A percentile compares a stretch with the other conserved stretches of the same genome.
Conservation (phyloP, 139 green algal species). For the Astrephomene gubernaculifera region DNA sequence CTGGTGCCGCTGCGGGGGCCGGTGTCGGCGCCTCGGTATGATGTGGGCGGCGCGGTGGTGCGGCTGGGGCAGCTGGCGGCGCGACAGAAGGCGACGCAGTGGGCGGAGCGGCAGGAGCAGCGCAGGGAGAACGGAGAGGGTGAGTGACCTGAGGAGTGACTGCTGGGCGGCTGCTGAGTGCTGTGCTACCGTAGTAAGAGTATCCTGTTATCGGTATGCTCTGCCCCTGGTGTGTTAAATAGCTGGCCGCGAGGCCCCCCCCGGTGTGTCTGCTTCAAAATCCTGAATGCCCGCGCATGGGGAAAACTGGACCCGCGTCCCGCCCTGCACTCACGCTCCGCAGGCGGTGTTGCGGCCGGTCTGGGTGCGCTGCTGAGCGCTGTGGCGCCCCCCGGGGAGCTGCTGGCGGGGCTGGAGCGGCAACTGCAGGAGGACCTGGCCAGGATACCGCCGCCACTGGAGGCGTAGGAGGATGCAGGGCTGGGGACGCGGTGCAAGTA, state of each 20-base stretch:
- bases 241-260: not conserved
- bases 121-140: not conserved
- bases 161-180: too few species aligned
- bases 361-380: conserved; percentile 9
- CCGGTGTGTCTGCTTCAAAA: not conserved
- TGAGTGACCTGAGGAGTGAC: not conserved
- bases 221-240: not conserved
- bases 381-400: not conserved
- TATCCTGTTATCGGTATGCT: not conserved
- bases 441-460: not conserved
- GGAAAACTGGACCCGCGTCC: not conserved
- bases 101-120: not conserved
- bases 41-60: not conserved
- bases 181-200: not conserved
- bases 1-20: conserved; percentile 13
- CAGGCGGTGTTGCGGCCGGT: not conserved
- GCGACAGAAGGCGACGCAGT: conserved; percentile 28
- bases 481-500: too few species aligned
- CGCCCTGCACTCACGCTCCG: not conserved
- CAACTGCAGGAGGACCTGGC: not conserved
- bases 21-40: conserved; percentile 7
- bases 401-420: not conserved
- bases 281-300: not conserved
- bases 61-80: conserved; percentile 27
- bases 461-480: too few species aligned